phyloP scores from a whole-genome alignment of 2,329 filamentous ascomycete species.

The Verticillium albo-atrum region DNA sequence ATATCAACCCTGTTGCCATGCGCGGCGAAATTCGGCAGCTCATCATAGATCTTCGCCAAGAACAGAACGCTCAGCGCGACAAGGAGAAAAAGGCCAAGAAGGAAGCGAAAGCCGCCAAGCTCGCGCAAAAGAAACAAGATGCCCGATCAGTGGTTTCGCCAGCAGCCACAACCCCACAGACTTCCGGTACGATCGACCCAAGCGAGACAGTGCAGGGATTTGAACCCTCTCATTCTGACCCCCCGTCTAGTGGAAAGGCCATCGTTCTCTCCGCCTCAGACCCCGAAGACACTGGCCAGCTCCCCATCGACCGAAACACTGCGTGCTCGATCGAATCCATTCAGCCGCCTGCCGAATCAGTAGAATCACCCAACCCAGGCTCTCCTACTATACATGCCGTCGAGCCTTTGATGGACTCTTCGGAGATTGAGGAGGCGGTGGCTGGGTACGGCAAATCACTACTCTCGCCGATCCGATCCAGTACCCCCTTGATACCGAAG shows the following conservation, averaged over 20 bases:
- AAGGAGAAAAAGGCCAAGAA: conserved; percentile 30
- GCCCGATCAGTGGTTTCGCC: not conserved
- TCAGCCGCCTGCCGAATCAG: not conserved
- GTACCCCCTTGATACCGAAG: not conserved
- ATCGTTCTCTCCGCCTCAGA: not conserved
- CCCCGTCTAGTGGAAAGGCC: not conserved
- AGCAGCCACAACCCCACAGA: not conserved
- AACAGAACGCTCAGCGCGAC: conserved; percentile 44
- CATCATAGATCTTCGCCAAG: conserved; percentile 57
- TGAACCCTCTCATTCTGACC: not conserved
- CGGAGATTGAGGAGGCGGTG: not conserved
- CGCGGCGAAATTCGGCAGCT: conserved; percentile 62
- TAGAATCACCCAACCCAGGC: not conserved
- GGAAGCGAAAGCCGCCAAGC: conserved; percentile 21
- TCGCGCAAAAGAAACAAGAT: conserved; percentile 2
- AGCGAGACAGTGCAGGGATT: not conserved
- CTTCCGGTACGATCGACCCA: conserved; percentile 1
- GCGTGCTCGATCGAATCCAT: not conserved
- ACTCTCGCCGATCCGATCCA: not conserved
- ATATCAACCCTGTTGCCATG: conserved; percentile 55
- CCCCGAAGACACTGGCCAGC: not conserved
- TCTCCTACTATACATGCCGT: not conserved
- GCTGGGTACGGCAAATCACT: not conserved
- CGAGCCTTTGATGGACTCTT: not conserved
- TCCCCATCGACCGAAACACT: not conserved